Conservation (phyloP, 768 basidiomycete species). For the Tricholomella constricta region DNA sequence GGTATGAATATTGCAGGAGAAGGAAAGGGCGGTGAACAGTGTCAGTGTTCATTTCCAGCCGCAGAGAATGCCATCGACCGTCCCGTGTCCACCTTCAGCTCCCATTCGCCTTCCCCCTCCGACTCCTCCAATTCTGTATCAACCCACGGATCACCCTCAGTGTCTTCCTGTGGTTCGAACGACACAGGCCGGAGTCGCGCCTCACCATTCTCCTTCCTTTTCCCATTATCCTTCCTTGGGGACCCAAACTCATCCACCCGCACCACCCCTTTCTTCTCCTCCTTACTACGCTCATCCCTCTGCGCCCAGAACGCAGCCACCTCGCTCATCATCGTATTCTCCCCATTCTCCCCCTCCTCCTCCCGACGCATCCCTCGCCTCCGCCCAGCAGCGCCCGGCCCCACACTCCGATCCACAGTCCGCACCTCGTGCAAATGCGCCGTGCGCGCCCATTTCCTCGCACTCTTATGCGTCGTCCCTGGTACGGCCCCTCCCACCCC, state of each 20-base stretch:
- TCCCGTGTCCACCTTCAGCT: neutral
- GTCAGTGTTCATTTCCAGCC: slow-evolving; percentile 2
- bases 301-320: slow-evolving; percentile 14
- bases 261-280: neutral
- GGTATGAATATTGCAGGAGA: neutral
- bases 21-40: neutral
- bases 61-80: neutral
- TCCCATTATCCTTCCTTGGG: neutral
- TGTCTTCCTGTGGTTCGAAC: neutral
- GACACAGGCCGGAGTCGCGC: neutral
- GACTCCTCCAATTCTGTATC: slow-evolving; percentile 16
- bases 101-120: neutral
- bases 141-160: slow-evolving; percentile 19
- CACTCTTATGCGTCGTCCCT: slow-evolving; percentile 39
- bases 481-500: slow-evolving; percentile 9
- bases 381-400: neutral
- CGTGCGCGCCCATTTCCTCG: slow-evolving; percentile 61
- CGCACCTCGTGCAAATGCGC: slow-evolving; percentile 72
- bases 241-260: neutral
- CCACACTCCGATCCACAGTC: neutral
- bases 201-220: neutral
- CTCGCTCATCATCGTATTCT: neutral
- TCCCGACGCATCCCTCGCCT: neutral
- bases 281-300: neutral
- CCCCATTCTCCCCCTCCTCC: slow-evolving; percentile 5